Conservation (phyloP, 2,329 filamentous ascomycete genomes). For the Ceratocystis harringtonii region DNA sequence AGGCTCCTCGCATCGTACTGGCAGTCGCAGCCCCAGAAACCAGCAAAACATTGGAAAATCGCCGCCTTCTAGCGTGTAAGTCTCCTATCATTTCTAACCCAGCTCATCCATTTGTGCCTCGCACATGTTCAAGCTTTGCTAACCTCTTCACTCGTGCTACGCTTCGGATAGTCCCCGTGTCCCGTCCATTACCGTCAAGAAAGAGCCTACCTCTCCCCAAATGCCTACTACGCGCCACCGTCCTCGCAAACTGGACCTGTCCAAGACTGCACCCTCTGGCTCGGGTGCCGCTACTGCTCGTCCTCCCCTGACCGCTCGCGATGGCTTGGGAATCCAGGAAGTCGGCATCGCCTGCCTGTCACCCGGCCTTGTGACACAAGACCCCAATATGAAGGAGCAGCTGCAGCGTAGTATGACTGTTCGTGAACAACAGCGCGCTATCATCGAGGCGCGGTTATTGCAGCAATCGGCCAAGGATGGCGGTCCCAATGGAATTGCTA, state of each 20-base stretch:
- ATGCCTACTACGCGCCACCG: constrained; percentile 59
- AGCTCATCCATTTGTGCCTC: constrained; percentile 7
- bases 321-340: constrained; percentile 72
- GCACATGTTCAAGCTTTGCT: constrained; percentile 11
- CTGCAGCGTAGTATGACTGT: constrained; percentile 87
- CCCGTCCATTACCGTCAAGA: constrained; percentile 87
- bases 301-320: constrained; percentile 59
- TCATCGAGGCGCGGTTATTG: constrained; percentile 83
- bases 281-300: constrained; percentile 47
- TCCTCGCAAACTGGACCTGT: constrained; percentile 63
- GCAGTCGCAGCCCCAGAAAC: constrained; percentile 18
- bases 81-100: constrained; percentile 19
- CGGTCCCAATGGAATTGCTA: constrained; percentile 32
- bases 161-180: constrained; percentile 38
- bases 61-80: constrained; percentile 47
- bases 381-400: constrained; percentile 93
- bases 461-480: constrained; percentile 69
- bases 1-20: constrained; percentile 8
- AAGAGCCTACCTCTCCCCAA: constrained; percentile 80
- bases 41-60: constrained; percentile 31
- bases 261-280: constrained; percentile 41
- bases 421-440: constrained; percentile 80
- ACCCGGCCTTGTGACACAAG: constrained; percentile 87
- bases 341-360: constrained; percentile 89
- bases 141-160: constrained; percentile 20